Percentiles rank a stretch among this genome's conserved stretches.
These are phyloP conservation scores for Neurospora sp. DNA, from an alignment of 495 filamentous ascomycete species.

Conservation along the genomic window DNA sequence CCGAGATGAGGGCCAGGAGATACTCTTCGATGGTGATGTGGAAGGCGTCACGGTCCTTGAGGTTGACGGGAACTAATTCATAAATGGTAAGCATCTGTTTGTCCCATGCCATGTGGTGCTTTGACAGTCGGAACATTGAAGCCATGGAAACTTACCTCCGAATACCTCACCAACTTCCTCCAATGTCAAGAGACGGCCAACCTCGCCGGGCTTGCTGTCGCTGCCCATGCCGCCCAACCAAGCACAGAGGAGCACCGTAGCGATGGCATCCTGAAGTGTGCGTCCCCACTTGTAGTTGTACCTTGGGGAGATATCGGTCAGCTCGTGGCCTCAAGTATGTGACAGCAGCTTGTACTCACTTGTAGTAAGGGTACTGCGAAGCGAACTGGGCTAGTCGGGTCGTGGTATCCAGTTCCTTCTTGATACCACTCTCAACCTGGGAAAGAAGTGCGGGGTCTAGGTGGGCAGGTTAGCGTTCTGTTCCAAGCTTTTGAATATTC, in stretches of 20 bases:
- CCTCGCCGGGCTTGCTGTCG: constrained; percentile 27
- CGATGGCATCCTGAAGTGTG: constrained; percentile 72
- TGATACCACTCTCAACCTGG: constrained; percentile 46
- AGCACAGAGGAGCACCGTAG: constrained; percentile 59
- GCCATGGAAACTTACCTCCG: constrained; percentile 43
- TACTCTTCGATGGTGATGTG: constrained; percentile 97
- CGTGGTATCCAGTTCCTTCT: constrained; percentile 45
- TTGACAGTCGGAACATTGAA: neutral
- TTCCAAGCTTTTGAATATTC: neutral
- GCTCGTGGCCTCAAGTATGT: neutral
- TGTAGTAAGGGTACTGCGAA: constrained; percentile 87
- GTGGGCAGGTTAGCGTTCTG: neutral
- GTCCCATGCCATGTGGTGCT: neutral
- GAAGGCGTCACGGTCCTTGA: constrained; percentile 83
- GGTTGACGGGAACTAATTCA: constrained; percentile 75
- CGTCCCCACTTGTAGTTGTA: constrained; percentile 81
- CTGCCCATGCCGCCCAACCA: constrained; percentile 60
- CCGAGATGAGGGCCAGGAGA: constrained; percentile 69
- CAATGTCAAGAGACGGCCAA: constrained; percentile 67
- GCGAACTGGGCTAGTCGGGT: constrained; percentile 56
- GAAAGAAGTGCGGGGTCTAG: constrained; percentile 31
- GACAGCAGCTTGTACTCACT: constrained; percentile 30
- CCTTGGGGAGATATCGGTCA: constrained; percentile 16
- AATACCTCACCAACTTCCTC: constrained; percentile 75
- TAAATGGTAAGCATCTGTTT: neutral